Evolutionary conservation across 2,329 filamentous ascomycete genomes (phyloP).

Genomic region (Sarocladiaceae sp.): DNA sequence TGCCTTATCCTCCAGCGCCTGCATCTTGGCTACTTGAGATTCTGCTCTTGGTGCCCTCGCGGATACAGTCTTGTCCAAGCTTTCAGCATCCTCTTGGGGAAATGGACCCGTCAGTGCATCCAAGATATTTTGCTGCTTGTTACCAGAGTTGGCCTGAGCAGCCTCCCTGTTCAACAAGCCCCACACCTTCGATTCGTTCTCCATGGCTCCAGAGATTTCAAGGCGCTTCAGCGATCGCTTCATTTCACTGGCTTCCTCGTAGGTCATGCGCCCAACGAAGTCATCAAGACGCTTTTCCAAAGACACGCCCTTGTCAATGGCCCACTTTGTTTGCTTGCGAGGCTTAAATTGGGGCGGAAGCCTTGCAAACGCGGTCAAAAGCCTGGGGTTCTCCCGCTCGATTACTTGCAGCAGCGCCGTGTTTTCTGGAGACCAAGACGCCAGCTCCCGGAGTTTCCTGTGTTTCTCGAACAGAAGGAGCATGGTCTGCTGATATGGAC

Average conservation of each 20-base stretch:
- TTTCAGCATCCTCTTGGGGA: background rate
- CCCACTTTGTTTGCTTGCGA: conserved; percentile 9
- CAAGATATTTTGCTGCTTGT: no score
- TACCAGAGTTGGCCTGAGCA: no score
- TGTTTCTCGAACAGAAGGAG: conserved; percentile 46
- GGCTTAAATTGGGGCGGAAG: conserved; percentile 18
- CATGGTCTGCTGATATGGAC: conserved; percentile 33
- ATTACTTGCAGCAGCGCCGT: conserved; percentile 35
- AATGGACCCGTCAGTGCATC: background rate
- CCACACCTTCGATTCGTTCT: no score
- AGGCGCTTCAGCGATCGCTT: conserved; percentile 24
- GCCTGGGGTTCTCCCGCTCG: conserved; percentile 32
- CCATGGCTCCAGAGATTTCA: background rate
- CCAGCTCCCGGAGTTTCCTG: conserved; percentile 42
- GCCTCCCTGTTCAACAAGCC: no score
- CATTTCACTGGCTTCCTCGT: conserved; percentile 20
- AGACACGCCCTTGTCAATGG: conserved; percentile 18
- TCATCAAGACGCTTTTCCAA: conserved; percentile 17
- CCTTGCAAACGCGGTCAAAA: conserved; percentile 35
- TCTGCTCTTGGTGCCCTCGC: background rate
- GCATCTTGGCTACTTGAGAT: background rate
- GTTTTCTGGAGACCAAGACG: conserved; percentile 44
- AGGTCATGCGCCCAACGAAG: conserved; percentile 21
- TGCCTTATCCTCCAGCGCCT: background rate
- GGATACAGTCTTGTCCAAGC: background rate